A percentile compares a stretch with the other conserved stretches of the same genome.
phyloP scores from a whole-genome alignment of 306 rosid species.

The Vicia villosa region DNA sequence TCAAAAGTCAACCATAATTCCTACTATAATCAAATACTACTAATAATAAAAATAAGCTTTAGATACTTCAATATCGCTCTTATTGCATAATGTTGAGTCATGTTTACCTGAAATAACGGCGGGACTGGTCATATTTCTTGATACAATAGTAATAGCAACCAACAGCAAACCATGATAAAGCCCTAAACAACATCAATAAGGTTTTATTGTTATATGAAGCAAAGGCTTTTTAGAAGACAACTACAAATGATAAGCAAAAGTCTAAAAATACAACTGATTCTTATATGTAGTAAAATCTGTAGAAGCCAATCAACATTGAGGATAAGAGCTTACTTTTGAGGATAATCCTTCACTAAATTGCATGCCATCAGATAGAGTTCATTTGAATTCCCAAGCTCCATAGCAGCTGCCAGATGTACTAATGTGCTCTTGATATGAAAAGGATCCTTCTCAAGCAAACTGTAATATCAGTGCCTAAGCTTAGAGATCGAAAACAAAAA shows the following conservation, averaged over 20 bases:
- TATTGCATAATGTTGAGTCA: not conserved
- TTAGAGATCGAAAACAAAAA: slow-evolving; percentile 6
- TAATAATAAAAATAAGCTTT: not conserved
- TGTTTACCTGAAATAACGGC: slow-evolving; percentile 83
- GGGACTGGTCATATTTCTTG: slow-evolving; percentile 89
- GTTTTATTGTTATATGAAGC: slow-evolving; percentile 12
- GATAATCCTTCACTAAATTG: slow-evolving; percentile 95
- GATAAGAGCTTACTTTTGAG: slow-evolving; percentile 66
- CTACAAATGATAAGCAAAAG: not conserved
- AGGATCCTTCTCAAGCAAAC: slow-evolving; percentile 93
- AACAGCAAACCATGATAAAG: slow-evolving; percentile 97
- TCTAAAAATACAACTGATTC: not conserved
- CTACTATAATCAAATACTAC: too few relatives aligned
- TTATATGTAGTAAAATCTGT: slow-evolving; percentile 13
- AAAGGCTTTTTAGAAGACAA: slow-evolving; percentile 29
- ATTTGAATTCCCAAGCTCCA: slow-evolving; percentile 96
- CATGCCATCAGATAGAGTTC: slow-evolving; percentile 97
- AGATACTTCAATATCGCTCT: slow-evolving; percentile 1
- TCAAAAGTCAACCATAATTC: too few relatives aligned
- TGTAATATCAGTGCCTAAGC: slow-evolving; percentile 41
- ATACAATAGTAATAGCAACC: slow-evolving; percentile 98
- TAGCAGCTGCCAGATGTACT: slow-evolving; percentile 95
- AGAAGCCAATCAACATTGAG: slow-evolving; percentile 27
- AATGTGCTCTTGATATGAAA: slow-evolving; percentile 88
- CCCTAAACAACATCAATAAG: slow-evolving; percentile 54